Evolutionary conservation across 2,329 filamentous ascomycete species (phyloP).

Genomic region (Cercospora sp.): DNA sequence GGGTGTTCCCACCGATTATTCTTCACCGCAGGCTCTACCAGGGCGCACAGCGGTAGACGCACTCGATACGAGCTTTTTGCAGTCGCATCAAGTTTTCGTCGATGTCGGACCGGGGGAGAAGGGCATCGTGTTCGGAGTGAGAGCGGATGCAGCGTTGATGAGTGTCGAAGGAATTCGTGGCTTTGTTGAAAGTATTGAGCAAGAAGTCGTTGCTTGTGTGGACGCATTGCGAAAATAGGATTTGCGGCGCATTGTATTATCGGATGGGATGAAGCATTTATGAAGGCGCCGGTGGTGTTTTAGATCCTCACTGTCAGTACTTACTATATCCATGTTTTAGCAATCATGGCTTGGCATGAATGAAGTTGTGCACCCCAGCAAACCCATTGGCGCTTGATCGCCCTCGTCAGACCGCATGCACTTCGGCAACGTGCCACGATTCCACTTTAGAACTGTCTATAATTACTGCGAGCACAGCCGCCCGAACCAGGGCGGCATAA

Average conservation of each 20-base stretch:
- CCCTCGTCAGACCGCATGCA: neutral
- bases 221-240: neutral
- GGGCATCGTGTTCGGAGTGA: constrained; percentile 18
- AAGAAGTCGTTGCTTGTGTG: constrained; percentile 14
- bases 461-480: neutral
- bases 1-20: constrained; percentile 19
- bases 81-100: constrained; percentile 13
- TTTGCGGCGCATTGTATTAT: neutral
- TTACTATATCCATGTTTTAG: neutral
- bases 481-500: neutral
- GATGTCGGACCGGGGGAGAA: constrained; percentile 20
- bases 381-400: neutral
- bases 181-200: constrained; percentile 13
- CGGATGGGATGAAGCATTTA: neutral
- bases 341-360: neutral
- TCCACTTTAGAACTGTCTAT: neutral
- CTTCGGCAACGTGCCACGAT: neutral
- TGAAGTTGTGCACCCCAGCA: neutral
- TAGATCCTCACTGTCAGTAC: neutral
- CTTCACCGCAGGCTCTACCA: constrained; percentile 8
- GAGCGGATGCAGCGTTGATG: constrained; percentile 21
- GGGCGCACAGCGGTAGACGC: constrained; percentile 18
- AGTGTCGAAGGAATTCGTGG: constrained; percentile 3
- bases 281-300: neutral
- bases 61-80: constrained; percentile 15